Evolutionary conservation across 306 rosid species (phyloP).

Genomic region (Vigna radiata): DNA sequence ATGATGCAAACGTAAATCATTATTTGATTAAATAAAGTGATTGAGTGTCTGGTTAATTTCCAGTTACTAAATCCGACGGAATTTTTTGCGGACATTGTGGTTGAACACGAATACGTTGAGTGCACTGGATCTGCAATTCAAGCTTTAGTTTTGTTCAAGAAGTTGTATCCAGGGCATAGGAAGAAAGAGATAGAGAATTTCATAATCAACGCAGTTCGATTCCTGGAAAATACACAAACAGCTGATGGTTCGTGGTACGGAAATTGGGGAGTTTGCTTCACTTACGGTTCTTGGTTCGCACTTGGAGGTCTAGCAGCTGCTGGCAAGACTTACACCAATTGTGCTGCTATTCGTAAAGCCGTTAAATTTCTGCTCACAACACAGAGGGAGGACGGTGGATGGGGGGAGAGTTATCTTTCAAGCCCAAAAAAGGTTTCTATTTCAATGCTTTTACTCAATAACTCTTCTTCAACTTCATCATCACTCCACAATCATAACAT

Average conservation of each 20-base stretch:
- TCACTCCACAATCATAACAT: background rate
- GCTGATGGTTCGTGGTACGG: conserved; percentile 62
- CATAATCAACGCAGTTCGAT: conserved; percentile 45
- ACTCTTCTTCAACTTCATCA: background rate
- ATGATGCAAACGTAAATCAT: background rate
- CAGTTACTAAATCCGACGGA: conserved; percentile 55
- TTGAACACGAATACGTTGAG: conserved; percentile 59
- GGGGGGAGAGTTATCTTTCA: conserved; percentile 79
- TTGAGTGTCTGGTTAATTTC: background rate
- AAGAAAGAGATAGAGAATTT: conserved; percentile 53
- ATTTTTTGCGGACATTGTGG: conserved; percentile 48
- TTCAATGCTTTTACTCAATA: background rate
- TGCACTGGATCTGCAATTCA: conserved; percentile 62
- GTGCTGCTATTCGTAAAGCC: conserved; percentile 56
- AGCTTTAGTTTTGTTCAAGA: conserved; percentile 53
- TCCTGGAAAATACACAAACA: conserved; percentile 52
- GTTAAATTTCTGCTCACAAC: conserved; percentile 56
- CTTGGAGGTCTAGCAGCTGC: conserved; percentile 66
- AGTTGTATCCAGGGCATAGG: conserved; percentile 52
- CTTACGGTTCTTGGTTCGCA: conserved; percentile 67
- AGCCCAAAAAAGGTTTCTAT: conserved; percentile 56
- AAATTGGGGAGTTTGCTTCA: conserved; percentile 72
- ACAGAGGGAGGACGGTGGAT: conserved; percentile 70
- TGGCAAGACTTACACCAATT: conserved; percentile 59
- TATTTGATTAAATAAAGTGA: background rate